Evolutionary conservation across 208 protist species (phyloP).

Genomic region (Tritrichomonas foetus): DNA sequence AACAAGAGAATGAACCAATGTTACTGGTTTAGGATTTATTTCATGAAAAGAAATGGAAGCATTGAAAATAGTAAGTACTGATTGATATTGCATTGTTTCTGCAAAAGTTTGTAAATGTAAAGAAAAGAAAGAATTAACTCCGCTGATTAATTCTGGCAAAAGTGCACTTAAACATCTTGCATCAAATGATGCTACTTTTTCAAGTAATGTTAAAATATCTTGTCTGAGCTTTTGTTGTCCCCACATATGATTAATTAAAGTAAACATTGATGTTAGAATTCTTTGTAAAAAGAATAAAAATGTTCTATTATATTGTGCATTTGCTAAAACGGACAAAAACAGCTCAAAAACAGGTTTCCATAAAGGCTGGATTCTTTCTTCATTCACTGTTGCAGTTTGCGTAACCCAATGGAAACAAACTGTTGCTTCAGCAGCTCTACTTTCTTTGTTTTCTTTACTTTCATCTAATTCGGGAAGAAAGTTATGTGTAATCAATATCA

Average conservation of each 20-base stretch:
- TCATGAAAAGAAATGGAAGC: not conserved
- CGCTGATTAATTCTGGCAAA: not conserved
- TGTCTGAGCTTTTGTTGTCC: not conserved
- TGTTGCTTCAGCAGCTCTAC: not conserved
- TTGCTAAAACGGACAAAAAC: not conserved
- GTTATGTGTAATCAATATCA: not conserved
- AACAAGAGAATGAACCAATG: not conserved
- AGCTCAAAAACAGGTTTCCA: not conserved
- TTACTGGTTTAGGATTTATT: not conserved
- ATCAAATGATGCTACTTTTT: not conserved
- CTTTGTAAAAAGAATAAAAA: not conserved
- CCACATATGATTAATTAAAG: conserved; percentile 1
- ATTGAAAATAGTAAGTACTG: not conserved
- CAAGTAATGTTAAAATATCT: not conserved
- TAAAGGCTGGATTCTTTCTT: not conserved
- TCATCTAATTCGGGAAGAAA: not conserved
- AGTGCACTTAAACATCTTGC: not conserved
- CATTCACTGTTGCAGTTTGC: not conserved
- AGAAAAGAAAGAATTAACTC: not conserved
- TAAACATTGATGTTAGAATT: not conserved
- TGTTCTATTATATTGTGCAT: not conserved
- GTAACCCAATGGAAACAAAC: conserved; percentile 9
- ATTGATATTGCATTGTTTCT: not conserved
- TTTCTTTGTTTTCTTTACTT: not conserved
- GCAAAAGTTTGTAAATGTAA: not conserved